Conservation (phyloP, 176 grass and related monocot species). For the Carex littledalei region DNA sequence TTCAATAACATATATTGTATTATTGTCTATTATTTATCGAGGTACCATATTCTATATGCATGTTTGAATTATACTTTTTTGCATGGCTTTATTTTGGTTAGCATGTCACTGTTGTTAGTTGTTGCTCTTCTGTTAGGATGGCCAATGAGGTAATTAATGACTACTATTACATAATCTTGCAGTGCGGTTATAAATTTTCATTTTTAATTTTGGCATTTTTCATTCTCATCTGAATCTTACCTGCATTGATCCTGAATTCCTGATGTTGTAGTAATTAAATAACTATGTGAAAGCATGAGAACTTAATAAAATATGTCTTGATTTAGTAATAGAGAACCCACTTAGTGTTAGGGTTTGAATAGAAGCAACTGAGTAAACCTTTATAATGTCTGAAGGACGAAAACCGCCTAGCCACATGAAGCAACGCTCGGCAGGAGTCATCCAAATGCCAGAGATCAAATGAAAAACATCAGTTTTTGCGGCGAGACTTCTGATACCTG, state of each 20-base stretch:
- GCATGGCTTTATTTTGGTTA: constrained; percentile 14
- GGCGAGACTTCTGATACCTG: constrained; percentile 49
- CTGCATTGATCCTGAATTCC: neutral
- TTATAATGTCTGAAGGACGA: constrained; percentile 90
- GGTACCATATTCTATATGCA: neutral
- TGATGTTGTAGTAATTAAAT: neutral
- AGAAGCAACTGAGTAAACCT: constrained; percentile 34
- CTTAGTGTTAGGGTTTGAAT: constrained; percentile 19
- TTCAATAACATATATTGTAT: neutral
- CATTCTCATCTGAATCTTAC: neutral
- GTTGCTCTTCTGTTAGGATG: constrained; percentile 2
- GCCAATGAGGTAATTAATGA: neutral
- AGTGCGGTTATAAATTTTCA: neutral
- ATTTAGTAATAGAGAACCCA: neutral
- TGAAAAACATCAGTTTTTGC: constrained; percentile 93
- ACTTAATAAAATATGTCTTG: neutral
- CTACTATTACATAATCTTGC: neutral
- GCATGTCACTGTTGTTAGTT: neutral
- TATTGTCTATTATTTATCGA: neutral
- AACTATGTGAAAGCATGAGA: neutral
- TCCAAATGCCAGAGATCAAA: constrained; percentile 91
- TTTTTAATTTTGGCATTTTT: neutral
- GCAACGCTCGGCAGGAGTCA: constrained; percentile 90
- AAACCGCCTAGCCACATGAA: constrained; percentile 99
- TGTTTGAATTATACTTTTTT: neutral